Conservation (phyloP, 2,329 filamentous ascomycete species). For the Colletotrichum neosansevieriae region DNA sequence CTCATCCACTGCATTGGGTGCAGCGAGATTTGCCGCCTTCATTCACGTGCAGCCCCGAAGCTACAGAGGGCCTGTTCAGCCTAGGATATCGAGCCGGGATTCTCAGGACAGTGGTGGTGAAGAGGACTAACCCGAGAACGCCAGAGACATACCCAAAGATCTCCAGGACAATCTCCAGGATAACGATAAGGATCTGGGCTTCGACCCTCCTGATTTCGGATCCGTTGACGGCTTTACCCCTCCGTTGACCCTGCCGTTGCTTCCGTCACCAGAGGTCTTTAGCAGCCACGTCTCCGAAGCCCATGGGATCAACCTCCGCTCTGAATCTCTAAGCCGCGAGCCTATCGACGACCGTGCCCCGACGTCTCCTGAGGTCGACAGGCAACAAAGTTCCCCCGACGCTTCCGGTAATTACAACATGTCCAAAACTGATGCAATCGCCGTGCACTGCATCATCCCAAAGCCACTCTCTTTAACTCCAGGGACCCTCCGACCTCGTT, state of each 20-base stretch:
- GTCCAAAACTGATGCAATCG: too few species aligned
- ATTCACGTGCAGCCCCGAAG: neutral
- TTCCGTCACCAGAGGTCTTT: too few species aligned
- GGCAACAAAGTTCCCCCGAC: too few species aligned
- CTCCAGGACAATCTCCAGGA: neutral
- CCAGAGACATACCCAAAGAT: too few species aligned
- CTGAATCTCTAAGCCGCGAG: too few species aligned
- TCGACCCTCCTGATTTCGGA: neutral
- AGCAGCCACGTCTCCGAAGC: neutral
- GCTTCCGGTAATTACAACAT: too few species aligned
- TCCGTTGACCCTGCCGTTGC: neutral
- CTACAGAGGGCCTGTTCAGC: neutral
- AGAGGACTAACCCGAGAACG: too few species aligned
- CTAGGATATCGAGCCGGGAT: neutral
- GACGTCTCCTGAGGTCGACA: too few species aligned
- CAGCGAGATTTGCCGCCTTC: neutral
- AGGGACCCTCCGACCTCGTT: neutral
- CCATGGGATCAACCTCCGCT: too few species aligned
- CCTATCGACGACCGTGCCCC: too few species aligned
- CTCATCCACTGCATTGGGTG: neutral
- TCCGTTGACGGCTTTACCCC: neutral
- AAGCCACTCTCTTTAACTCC: neutral
- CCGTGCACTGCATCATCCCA: too few species aligned
- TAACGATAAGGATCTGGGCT: too few species aligned
- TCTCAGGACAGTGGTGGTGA: neutral